phyloP scores from a whole-genome alignment of 345 rosid species.

The Populus tremula region DNA sequence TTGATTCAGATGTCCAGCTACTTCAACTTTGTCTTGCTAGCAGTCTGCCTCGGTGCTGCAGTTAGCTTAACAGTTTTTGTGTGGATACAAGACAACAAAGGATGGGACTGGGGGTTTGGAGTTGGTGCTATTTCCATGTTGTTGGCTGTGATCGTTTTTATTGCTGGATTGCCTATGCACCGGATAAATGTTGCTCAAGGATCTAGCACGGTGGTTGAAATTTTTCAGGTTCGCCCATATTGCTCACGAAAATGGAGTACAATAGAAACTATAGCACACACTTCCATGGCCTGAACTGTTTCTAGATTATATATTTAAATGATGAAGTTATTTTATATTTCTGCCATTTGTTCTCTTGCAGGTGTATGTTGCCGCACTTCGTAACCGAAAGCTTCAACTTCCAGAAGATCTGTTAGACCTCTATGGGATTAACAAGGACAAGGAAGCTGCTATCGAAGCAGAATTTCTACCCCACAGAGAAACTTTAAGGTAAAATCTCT shows the following conservation, averaged over 20 bases:
- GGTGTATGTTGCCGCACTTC: slow-evolving; percentile 52
- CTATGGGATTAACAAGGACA: slow-evolving; percentile 41
- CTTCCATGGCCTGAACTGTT: neutral
- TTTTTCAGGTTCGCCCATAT: slow-evolving; percentile 38
- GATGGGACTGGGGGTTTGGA: slow-evolving; percentile 60
- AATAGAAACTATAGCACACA: no score
- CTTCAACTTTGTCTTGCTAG: slow-evolving; percentile 48
- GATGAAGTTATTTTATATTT: neutral
- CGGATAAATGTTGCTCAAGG: slow-evolving; percentile 40
- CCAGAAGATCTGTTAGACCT: slow-evolving; percentile 46
- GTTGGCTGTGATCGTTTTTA: slow-evolving; percentile 29
- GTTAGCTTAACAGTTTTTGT: slow-evolving; percentile 45
- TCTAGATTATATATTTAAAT: no score
- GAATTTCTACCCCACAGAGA: slow-evolving; percentile 51
- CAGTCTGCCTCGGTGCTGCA: slow-evolving; percentile 39
- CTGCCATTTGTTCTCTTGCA: slow-evolving; percentile 11
- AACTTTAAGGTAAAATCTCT: slow-evolving; percentile 33
- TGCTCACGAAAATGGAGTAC: neutral
- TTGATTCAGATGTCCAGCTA: slow-evolving; percentile 49
- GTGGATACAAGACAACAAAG: slow-evolving; percentile 54
- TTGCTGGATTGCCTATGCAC: slow-evolving; percentile 40
- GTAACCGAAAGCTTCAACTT: slow-evolving; percentile 46
- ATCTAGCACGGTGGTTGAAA: slow-evolving; percentile 39
- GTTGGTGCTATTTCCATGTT: slow-evolving; percentile 31
- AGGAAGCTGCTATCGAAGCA: slow-evolving; percentile 34